Evolutionary conservation across 306 rosid species (phyloP), one percentile per base, ranked within the genome.

Genomic region (Cicer judaicum): DNA sequence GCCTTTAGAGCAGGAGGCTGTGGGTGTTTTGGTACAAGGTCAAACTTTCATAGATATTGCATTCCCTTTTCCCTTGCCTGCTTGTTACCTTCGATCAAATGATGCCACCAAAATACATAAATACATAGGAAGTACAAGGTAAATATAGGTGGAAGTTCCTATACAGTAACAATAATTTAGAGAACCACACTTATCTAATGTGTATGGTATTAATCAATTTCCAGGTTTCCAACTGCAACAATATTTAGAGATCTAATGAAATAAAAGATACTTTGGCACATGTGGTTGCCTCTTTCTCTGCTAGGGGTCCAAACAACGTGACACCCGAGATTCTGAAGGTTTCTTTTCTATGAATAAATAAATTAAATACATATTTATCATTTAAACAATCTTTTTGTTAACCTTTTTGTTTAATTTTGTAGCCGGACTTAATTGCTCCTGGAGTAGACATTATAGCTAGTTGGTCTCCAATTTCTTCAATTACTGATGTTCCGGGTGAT

Each of bases 91-190:
- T 61, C 6, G 1, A 2, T 10, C 8, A 14, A 2, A 10, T 7
- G 77, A 72, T 70, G 74, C 39, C 49, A 8, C 6, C 41, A 0
- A 24, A 16, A 13, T 74, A 14, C 3, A 1, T 21, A 0, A 4
- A 3, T 86, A 86, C 53, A 39, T 80, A 7, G 56, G 42, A 5
- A 21, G 72, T 5, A 72, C 76, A 18, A 79, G 84, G 86, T 78
- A 74, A 43, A 9, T 43, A 60, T 19, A 21, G 13, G 10, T 7
- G 14, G 43, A 72, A 2, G 12, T 40, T 61, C 1, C 54, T 16
- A 46, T 56, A 8, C 7, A 43, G 1, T 41, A 54, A 21, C 7
- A 10, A 10, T 24, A 21, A 21, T 21, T 56, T 56, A 10, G 39
- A 24, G 15, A 10, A 10, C 6, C 40, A 10, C 14, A 29, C 38